Conservation (phyloP, 2,329 filamentous ascomycete genomes). For the Paecilomyces dactylethromorphus region DNA sequence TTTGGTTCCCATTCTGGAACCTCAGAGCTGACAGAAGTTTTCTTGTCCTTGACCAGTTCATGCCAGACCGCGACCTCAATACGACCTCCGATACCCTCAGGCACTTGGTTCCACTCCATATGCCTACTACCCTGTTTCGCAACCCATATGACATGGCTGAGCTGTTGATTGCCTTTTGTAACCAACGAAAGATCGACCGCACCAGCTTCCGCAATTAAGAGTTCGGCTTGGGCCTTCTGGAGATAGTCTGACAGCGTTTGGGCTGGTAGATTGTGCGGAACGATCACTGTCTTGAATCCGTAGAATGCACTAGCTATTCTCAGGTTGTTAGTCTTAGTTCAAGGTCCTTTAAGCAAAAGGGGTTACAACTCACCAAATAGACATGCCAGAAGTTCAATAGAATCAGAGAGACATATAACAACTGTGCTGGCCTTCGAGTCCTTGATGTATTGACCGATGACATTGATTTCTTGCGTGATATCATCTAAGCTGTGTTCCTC, state of each 20-base stretch:
- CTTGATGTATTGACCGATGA: constrained; percentile 72
- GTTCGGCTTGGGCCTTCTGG: constrained; percentile 66
- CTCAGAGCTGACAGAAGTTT: constrained; percentile 51
- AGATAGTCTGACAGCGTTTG: constrained; percentile 66
- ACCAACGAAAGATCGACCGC: constrained; percentile 75
- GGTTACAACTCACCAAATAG: constrained; percentile 56
- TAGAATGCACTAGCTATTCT: constrained; percentile 74
- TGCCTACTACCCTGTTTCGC: constrained; percentile 85
- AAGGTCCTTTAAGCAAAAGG: background rate
- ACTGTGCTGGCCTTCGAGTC: constrained; percentile 65
- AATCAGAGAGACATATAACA: constrained; percentile 89
- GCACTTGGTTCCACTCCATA: constrained; percentile 91
- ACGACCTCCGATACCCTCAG: constrained; percentile 65
- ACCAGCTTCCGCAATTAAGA: constrained; percentile 76
- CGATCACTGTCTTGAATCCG: constrained; percentile 71
- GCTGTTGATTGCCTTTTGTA: constrained; percentile 59
- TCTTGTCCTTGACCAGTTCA: constrained; percentile 70
- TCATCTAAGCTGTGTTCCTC: constrained; percentile 66
- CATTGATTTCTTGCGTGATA: constrained; percentile 77
- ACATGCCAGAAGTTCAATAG: constrained; percentile 73
- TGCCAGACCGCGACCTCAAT: constrained; percentile 90
- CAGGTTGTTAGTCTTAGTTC: constrained; percentile 7
- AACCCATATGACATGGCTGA: constrained; percentile 83
- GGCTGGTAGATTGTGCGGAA: constrained; percentile 74
- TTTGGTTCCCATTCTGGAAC: constrained; percentile 59